phyloP scores from a whole-genome alignment of 2,329 filamentous ascomycete species.

The Rachicladosporium sp. region DNA sequence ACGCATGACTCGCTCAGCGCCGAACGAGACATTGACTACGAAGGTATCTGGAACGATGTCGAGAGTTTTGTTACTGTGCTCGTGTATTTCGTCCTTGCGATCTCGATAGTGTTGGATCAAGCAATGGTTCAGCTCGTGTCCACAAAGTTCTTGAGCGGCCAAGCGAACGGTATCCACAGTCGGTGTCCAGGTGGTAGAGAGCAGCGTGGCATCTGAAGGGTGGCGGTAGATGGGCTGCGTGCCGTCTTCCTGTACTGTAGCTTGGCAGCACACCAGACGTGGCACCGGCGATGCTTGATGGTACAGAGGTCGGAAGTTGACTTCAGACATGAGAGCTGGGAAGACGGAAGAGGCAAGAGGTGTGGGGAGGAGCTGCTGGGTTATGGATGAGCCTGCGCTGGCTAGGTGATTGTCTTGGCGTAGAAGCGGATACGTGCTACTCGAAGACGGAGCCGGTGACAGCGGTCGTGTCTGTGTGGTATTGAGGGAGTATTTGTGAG shows the following conservation, averaged over 20 bases:
- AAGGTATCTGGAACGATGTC: slow-evolving; percentile 71
- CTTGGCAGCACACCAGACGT: slow-evolving; percentile 81
- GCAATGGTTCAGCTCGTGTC: slow-evolving; percentile 78
- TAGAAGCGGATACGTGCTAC: slow-evolving; percentile 11
- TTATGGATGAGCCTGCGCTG: slow-evolving; percentile 60
- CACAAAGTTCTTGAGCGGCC: slow-evolving; percentile 57
- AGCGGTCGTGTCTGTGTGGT: no score
- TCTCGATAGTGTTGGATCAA: slow-evolving; percentile 88
- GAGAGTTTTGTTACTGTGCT: slow-evolving; percentile 93
- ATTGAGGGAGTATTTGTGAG: no score
- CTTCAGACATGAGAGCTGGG: slow-evolving; percentile 56
- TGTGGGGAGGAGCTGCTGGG: slow-evolving; percentile 54
- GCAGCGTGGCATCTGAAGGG: slow-evolving; percentile 76
- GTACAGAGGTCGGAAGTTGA: slow-evolving; percentile 83
- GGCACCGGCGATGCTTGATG: slow-evolving; percentile 88
- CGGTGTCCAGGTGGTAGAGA: slow-evolving; percentile 61
- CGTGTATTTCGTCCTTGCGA: slow-evolving; percentile 82
- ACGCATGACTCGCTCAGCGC: slow-evolving; percentile 79
- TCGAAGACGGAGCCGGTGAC: no score
- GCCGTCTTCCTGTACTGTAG: slow-evolving; percentile 60
- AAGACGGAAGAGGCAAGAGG: slow-evolving; percentile 47
- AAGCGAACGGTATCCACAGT: slow-evolving; percentile 57
- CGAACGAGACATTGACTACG: slow-evolving; percentile 90
- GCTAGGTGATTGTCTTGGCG: slow-evolving; percentile 27
- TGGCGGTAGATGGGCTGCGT: slow-evolving; percentile 87